A percentile compares a stretch with the other conserved stretches of the same genome.
Evolutionary conservation across 2,329 filamentous ascomycete genomes (phyloP).

Genomic region (Eurotiales sp.): DNA sequence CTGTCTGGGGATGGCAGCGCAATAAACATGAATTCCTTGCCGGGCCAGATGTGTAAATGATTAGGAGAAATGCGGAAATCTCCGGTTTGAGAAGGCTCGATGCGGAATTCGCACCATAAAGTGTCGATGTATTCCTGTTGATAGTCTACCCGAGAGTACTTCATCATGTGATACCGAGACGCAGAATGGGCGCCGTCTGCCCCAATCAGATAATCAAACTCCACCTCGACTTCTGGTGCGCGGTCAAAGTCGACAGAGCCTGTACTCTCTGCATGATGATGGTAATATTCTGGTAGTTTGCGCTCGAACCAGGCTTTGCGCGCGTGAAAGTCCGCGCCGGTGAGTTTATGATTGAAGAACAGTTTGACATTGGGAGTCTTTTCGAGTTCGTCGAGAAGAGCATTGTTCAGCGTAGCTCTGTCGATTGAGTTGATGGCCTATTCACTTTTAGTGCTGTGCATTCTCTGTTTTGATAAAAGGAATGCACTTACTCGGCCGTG

Average conservation of each 20-base stretch:
- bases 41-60: slow-evolving; percentile 97
- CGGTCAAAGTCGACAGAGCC: slow-evolving; percentile 36
- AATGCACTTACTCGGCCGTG: slow-evolving; percentile 67
- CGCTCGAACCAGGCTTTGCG: slow-evolving; percentile 85
- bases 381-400: slow-evolving; percentile 78
- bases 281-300: slow-evolving; percentile 28
- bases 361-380: slow-evolving; percentile 83
- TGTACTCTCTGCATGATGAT: not conserved
- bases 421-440: slow-evolving; percentile 85
- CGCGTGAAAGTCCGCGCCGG: slow-evolving; percentile 76
- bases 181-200: slow-evolving; percentile 94
- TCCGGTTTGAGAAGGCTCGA: slow-evolving; percentile 53
- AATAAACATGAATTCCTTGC: slow-evolving; percentile 95
- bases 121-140: slow-evolving; percentile 94
- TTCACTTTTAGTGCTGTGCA: not conserved
- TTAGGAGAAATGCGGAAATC: slow-evolving; percentile 81
- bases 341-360: slow-evolving; percentile 90
- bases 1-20: slow-evolving; percentile 86
- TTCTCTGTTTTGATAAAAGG: not conserved
- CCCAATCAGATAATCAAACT: slow-evolving; percentile 91
- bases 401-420: slow-evolving; percentile 75
- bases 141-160: slow-evolving; percentile 85
- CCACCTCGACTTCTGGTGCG: slow-evolving; percentile 70
- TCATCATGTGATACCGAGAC: slow-evolving; percentile 92
- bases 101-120: slow-evolving; percentile 93